Conservation (phyloP, 2,329 filamentous ascomycete genomes). For the Aspergillus calidoustus region DNA sequence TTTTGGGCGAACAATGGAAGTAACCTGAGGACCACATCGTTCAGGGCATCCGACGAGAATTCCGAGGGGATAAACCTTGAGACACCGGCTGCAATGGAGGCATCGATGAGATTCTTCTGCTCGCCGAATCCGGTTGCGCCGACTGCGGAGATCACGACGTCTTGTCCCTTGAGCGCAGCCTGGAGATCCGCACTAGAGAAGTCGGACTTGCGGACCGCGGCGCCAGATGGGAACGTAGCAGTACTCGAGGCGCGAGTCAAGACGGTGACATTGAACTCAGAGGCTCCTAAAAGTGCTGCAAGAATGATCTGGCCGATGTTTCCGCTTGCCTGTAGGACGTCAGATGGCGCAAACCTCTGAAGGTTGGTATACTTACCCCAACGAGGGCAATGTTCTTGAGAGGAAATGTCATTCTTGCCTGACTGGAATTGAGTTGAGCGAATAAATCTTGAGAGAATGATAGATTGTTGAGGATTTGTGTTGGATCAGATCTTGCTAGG, state of each 20-base stretch:
- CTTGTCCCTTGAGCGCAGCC: conserved; percentile 33
- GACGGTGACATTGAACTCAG: conserved; percentile 29
- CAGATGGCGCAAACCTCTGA: not conserved
- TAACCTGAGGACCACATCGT: conserved; percentile 29
- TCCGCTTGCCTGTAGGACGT: conserved; percentile 27
- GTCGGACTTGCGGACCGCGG: conserved; percentile 29
- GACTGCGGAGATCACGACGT: conserved; percentile 37
- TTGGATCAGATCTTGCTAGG: not conserved
- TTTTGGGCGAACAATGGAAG: conserved; percentile 33
- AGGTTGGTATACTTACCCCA: conserved; percentile 21
- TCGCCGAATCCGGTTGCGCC: conserved; percentile 28
- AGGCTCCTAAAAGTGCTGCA: conserved; percentile 20
- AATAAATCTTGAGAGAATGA: not conserved
- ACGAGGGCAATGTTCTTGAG: conserved; percentile 22
- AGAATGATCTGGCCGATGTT: conserved; percentile 31
- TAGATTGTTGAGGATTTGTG: not conserved
- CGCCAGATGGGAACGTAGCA: conserved; percentile 25
- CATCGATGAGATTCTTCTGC: conserved; percentile 39
- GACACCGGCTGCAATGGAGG: conserved; percentile 37
- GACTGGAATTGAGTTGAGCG: not conserved
- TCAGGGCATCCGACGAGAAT: conserved; percentile 35
- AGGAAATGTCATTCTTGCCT: not conserved
- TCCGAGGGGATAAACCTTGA: conserved; percentile 41
- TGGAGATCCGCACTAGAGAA: conserved; percentile 31
- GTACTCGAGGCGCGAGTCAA: conserved; percentile 28